Conservation (phyloP, 2,329 filamentous ascomycete species). For the Alternaria angustiovoidea region DNA sequence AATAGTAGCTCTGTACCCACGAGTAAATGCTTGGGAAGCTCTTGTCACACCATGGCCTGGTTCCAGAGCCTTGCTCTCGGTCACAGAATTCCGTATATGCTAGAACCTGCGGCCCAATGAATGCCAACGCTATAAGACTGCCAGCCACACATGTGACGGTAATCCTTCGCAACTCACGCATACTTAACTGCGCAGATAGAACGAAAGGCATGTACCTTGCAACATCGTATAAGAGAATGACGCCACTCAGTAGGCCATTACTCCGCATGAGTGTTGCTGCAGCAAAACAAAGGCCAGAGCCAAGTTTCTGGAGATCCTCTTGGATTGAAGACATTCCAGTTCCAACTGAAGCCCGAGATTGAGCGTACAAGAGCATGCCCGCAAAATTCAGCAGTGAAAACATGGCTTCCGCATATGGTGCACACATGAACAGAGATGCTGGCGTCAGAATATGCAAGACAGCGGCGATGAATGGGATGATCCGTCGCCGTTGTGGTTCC, state of each 20-base stretch:
- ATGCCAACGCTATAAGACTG: constrained; percentile 70
- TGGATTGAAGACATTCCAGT: constrained; percentile 41
- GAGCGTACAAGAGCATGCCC: constrained; percentile 75
- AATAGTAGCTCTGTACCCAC: constrained; percentile 90
- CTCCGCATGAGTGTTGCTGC: constrained; percentile 77
- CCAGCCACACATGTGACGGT: constrained; percentile 71
- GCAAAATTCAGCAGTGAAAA: constrained; percentile 80
- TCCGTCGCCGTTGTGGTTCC: constrained; percentile 37
- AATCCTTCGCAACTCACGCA: constrained; percentile 61
- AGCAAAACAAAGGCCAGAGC: constrained; percentile 74
- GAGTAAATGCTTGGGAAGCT: constrained; percentile 86
- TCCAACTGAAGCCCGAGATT: constrained; percentile 38
- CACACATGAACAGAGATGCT: constrained; percentile 86
- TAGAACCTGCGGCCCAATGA: constrained; percentile 73
- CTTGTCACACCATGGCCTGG: constrained; percentile 76
- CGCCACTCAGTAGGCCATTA: constrained; percentile 85
- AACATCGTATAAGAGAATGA: constrained; percentile 69
- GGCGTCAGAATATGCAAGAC: constrained; percentile 84
- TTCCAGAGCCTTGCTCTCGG: constrained; percentile 11
- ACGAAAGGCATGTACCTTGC: constrained; percentile 50
- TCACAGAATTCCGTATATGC: constrained; percentile 74
- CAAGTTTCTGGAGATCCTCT: constrained; percentile 59
- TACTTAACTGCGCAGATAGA: constrained; percentile 44
- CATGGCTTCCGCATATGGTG: constrained; percentile 82
- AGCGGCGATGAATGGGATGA: constrained; percentile 73